Percentiles rank a stretch among this genome's conserved stretches.
Conservation (phyloP, 176 grass and related monocot species). For the Triticum urartu region DNA sequence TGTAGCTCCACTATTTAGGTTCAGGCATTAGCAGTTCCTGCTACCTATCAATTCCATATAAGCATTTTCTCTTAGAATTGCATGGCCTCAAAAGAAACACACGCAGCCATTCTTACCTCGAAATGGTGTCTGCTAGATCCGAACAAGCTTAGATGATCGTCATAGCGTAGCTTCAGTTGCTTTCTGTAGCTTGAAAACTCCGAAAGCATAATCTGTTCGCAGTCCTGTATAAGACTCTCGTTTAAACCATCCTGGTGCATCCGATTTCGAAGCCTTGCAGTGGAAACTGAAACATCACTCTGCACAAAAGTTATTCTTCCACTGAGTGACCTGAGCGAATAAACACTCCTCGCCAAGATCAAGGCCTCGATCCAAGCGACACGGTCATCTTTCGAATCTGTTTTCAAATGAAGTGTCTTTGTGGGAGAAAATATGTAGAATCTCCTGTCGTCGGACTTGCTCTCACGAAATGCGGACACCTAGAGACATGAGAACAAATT, state of each 20-base stretch:
- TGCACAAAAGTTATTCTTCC: constrained; percentile 52
- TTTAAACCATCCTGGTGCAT: constrained; percentile 59
- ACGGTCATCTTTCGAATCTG: constrained; percentile 61
- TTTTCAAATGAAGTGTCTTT: constrained; percentile 71
- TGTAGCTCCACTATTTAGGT: neutral
- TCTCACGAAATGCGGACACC: constrained; percentile 79
- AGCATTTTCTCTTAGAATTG: neutral
- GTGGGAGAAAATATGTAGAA: constrained; percentile 91
- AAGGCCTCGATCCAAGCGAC: constrained; percentile 68
- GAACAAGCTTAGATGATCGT: constrained; percentile 64
- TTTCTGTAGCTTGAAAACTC: constrained; percentile 63
- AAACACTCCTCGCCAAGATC: constrained; percentile 58
- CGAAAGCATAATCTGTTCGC: constrained; percentile 66
- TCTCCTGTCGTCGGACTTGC: constrained; percentile 71
- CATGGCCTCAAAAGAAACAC: neutral
- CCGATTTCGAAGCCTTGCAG: constrained; percentile 49
- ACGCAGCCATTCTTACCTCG: constrained; percentile 41
- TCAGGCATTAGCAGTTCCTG: neutral
- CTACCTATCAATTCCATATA: neutral
- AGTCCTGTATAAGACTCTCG: constrained; percentile 66
- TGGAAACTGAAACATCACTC: constrained; percentile 58
- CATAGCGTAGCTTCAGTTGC: constrained; percentile 50
- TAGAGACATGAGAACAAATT: constrained; percentile 36
- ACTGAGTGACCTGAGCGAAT: constrained; percentile 64
- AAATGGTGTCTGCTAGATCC: constrained; percentile 53